Conservation (phyloP, 2,329 filamentous ascomycete genomes). For the Teratosphaeria nubilosa region DNA sequence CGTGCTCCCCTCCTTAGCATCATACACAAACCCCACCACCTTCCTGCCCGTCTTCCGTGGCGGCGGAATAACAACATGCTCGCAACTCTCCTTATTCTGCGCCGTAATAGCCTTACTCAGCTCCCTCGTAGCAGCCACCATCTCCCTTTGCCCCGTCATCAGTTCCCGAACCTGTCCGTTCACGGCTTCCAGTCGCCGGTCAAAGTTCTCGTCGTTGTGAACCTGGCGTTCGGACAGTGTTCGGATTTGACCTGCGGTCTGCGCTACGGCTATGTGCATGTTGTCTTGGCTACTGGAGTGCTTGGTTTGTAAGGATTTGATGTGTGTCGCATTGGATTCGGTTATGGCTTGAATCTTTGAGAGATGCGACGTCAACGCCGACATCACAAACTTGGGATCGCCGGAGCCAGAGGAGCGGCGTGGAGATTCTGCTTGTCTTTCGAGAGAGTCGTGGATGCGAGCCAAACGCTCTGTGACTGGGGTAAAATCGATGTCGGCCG, state of each 20-base stretch:
- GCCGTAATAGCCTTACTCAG: constrained; percentile 14
- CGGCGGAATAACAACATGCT: constrained; percentile 22
- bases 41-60: constrained; percentile 22
- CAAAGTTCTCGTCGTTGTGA: constrained; percentile 2
- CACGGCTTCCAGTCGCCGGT: constrained; percentile 13
- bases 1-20: constrained; percentile 15
- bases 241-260: constrained; percentile 7
- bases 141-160: constrained; percentile 17
- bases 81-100: constrained; percentile 12
- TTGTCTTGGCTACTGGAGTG: constrained; percentile 6
- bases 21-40: constrained; percentile 17
- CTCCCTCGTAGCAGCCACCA: constrained; percentile 16
- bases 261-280: constrained; percentile 4
- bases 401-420: constrained; percentile 8
- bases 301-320: constrained; percentile 8
- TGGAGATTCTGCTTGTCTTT: constrained; percentile 6
- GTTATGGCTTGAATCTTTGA: constrained; percentile 21
- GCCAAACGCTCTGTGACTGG: constrained; percentile 17
- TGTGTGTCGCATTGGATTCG: constrained; percentile 16
- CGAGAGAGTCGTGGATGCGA: constrained; percentile 12
- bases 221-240: neutral
- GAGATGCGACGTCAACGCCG: constrained; percentile 18
- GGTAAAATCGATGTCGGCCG: constrained; percentile 13
- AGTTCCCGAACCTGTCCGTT: constrained; percentile 17
- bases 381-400: constrained; percentile 18